Base-by-base conservation (phyloP, 192 early-diverging fungal species). In the Mortierella claussenii region DNA sequence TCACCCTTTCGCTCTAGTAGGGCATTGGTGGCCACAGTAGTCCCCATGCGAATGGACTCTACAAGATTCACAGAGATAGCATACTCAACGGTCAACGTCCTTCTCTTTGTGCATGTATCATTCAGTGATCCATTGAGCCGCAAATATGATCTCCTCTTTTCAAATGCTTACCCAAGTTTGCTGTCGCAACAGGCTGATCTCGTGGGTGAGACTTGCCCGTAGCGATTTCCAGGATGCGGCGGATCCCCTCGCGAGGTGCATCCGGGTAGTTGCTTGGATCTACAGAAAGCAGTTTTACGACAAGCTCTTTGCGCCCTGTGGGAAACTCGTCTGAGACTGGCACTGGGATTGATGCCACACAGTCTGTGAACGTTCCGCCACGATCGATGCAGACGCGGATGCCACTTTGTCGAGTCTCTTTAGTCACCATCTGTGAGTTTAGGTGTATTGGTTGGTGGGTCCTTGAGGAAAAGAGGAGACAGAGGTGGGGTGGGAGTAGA, bases 321-420 rank as follows among this genome's bases (percentile, higher is more conserved):
- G 79, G 76, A 34, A 80, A 62, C 40, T 80, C 69, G 1, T 66
- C 63, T 17, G 89, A 82, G 21, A 80, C 74, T 17, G 81, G 80
- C 12, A 83, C 85, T 2, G 89, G 87, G 31, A 89, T 80, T 49
- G 89, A 91, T 2, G 88, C 95, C 48, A 95, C 91, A 80, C 94
- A 96, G 84, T 99, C 97, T 1, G 97, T 97, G 79, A 99, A 97
- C 6, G 97, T 99, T 21, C 97, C 97, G 15, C 97, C 97, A 33
- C 97, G 86, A 79, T 98, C 96, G 53, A 97, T 95, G 82, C 90
- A 91, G 50, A 95, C 87, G 18, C 69, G 69, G 24, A 82, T 79
- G 32, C 75, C 62, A 45, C 55, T 58, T n/a, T 58, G 58, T 56
- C 45, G 55, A 32, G 15, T 36, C 17, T 36, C 18, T 12, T 47